Percentiles rank a stretch among this genome's conserved stretches.
Evolutionary conservation across 2,329 filamentous ascomycete genomes (phyloP).

Genomic region (Byssoonygena ceratinophila): DNA sequence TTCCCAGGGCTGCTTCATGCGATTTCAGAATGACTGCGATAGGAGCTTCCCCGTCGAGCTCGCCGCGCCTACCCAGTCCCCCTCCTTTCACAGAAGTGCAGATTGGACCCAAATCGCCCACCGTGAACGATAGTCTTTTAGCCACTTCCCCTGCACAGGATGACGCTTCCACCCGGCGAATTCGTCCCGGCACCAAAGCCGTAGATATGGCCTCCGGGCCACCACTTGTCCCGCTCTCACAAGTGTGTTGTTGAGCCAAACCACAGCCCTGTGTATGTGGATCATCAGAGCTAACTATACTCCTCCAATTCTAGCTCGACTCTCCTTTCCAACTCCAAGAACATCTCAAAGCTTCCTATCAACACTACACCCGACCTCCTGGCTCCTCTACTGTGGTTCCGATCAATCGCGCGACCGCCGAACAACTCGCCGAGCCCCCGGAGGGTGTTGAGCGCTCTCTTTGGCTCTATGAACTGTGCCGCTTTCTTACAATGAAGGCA

Average conservation of each 20-base stretch:
- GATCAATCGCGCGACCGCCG: constrained; percentile 64
- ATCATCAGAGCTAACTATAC: constrained; percentile 7
- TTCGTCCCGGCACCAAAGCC: constrained; percentile 86
- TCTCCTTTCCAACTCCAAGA: constrained; percentile 96
- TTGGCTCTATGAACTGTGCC: constrained; percentile 96
- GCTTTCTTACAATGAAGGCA: constrained; percentile 87
- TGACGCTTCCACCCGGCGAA: constrained; percentile 66
- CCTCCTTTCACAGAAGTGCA: constrained; percentile 93
- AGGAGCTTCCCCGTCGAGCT: constrained; percentile 52
- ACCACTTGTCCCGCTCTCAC: constrained; percentile 70
- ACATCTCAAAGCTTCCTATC: constrained; percentile 85
- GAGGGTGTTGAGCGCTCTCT: constrained; percentile 72
- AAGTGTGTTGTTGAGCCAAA: constrained; percentile 45
- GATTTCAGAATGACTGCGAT: constrained; percentile 35
- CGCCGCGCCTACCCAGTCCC: constrained; percentile 85
- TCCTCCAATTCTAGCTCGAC: constrained; percentile 58
- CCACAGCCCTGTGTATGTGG: not conserved
- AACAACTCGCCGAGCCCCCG: constrained; percentile 67
- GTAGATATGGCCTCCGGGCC: constrained; percentile 87
- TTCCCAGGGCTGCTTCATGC: not conserved
- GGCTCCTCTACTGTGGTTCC: constrained; percentile 52
- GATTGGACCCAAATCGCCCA: constrained; percentile 67
- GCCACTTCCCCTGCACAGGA: constrained; percentile 52
- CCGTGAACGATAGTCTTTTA: constrained; percentile 50
- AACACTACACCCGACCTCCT: constrained; percentile 59